Evolutionary conservation across 2,329 filamentous ascomycete genomes (phyloP).

Genomic region (Cadophora malorum): DNA sequence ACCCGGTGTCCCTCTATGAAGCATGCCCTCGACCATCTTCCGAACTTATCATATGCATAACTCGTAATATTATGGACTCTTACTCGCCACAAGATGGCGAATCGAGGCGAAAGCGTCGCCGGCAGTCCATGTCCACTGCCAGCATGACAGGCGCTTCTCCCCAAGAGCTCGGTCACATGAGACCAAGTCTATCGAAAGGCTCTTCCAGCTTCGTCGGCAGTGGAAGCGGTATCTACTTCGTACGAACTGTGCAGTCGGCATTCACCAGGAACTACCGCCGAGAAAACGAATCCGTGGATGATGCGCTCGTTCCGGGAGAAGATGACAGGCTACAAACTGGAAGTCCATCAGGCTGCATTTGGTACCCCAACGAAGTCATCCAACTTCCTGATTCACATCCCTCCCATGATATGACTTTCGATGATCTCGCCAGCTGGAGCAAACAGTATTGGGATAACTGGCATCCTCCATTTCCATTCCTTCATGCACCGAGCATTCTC

Average conservation of each 20-base stretch:
- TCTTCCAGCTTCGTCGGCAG: conserved; percentile 62
- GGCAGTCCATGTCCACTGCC: conserved; percentile 17
- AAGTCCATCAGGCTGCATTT: conserved; percentile 43
- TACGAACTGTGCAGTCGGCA: conserved; percentile 59
- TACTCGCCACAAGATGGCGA: conserved; percentile 3
- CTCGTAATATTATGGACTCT: conserved; percentile 11
- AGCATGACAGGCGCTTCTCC: conserved; percentile 16
- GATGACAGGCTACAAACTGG: conserved; percentile 55
- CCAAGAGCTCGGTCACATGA: conserved; percentile 28
- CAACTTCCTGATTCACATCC: conserved; percentile 12
- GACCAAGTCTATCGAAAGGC: conserved; percentile 37
- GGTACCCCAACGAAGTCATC: conserved; percentile 48
- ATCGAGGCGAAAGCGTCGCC: conserved; percentile 18
- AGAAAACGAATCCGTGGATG: conserved; percentile 40
- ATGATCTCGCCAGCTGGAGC: conserved; percentile 57
- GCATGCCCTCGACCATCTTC: neutral
- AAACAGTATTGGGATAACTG: conserved; percentile 62
- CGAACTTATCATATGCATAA: neutral
- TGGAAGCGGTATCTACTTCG: conserved; percentile 64
- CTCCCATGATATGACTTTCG: conserved; percentile 48
- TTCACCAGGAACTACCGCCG: conserved; percentile 48
- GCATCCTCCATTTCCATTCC: conserved; percentile 63
- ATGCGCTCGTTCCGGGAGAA: conserved; percentile 60
- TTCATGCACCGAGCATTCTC: conserved; percentile 60
- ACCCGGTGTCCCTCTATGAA: neutral